phyloP scores from a whole-genome alignment of 176 grass and related monocot species.

The Eleusine indica region DNA sequence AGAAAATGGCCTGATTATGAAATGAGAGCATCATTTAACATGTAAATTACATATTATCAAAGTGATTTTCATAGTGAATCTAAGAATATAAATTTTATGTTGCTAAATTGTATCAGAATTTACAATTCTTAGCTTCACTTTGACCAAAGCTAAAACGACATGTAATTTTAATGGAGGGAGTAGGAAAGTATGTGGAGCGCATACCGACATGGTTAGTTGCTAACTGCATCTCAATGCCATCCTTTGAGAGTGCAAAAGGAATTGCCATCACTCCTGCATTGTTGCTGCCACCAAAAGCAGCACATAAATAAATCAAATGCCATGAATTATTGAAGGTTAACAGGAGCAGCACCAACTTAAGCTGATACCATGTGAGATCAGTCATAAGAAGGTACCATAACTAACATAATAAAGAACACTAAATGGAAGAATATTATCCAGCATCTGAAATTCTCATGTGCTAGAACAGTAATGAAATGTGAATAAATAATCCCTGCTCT shows the following conservation, averaged over 20 bases:
- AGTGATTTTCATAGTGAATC: too few species aligned
- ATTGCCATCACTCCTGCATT: slow-evolving; percentile 93
- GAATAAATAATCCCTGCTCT: neutral
- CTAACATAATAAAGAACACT: neutral
- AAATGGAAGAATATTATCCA: neutral
- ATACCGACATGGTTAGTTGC: slow-evolving; percentile 95
- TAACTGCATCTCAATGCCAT: slow-evolving; percentile 96
- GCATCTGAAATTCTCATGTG: neutral
- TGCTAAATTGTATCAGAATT: too few species aligned
- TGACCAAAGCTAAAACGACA: too few species aligned
- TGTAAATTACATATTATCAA: too few species aligned
- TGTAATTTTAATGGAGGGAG: neutral
- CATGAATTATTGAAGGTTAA: slow-evolving; percentile 15
- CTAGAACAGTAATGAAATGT: neutral
- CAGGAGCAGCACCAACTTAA: neutral
- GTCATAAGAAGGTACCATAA: neutral
- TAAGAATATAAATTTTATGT: too few species aligned
- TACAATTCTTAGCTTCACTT: too few species aligned
- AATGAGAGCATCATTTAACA: neutral
- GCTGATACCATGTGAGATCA: neutral
- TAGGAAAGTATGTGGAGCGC: slow-evolving; percentile 15
- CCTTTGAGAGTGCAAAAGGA: slow-evolving; percentile 82
- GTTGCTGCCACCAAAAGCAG: slow-evolving; percentile 58
- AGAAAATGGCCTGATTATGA: slow-evolving; percentile 84
- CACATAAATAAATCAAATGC: neutral